Conservation (phyloP, 371 early-diverging fungal species). For the Zopfochytrium polystomum region DNA sequence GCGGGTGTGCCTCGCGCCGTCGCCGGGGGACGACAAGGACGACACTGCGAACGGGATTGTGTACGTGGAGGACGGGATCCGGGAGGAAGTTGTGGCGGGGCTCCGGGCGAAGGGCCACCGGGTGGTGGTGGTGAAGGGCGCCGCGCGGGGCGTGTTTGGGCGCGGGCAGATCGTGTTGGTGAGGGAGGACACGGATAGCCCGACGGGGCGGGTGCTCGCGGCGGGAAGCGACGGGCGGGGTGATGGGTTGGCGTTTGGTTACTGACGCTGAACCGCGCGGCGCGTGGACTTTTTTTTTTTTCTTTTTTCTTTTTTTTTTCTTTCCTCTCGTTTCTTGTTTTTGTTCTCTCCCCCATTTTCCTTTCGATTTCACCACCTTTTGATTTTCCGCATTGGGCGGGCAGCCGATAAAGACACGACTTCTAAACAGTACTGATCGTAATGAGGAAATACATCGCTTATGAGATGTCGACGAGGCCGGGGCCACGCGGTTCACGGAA, state of each 20-base stretch:
- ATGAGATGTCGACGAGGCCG: too few relatives aligned
- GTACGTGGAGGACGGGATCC: constrained; percentile 64
- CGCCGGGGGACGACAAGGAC: constrained; percentile 46
- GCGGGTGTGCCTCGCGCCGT: constrained; percentile 52
- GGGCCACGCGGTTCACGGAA: too few relatives aligned
- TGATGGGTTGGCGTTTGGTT: constrained; percentile 22
- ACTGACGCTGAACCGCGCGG: too few relatives aligned
- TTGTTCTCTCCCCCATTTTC: too few relatives aligned
- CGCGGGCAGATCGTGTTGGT: constrained; percentile 66
- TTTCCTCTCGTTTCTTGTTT: too few relatives aligned
- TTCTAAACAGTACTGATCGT: too few relatives aligned
- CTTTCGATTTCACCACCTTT: too few relatives aligned
- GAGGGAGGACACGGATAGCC: constrained; percentile 16
- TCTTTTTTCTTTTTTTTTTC: too few relatives aligned
- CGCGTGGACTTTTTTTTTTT: too few relatives aligned
- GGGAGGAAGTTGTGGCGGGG: constrained; percentile 37
- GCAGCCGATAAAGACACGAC: too few relatives aligned
- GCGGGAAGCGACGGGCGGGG: constrained; percentile 25
- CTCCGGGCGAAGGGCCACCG: constrained; percentile 61
- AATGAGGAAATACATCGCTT: too few relatives aligned
- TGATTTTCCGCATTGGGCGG: too few relatives aligned
- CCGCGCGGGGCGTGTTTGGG: constrained; percentile 62
- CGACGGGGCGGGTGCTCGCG: constrained; percentile 19
- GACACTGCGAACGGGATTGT: constrained; percentile 57
- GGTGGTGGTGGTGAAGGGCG: constrained; percentile 44